Evolutionary conservation across 2,329 filamentous ascomycete genomes (phyloP).

Genomic region (Penicillium sp.): DNA sequence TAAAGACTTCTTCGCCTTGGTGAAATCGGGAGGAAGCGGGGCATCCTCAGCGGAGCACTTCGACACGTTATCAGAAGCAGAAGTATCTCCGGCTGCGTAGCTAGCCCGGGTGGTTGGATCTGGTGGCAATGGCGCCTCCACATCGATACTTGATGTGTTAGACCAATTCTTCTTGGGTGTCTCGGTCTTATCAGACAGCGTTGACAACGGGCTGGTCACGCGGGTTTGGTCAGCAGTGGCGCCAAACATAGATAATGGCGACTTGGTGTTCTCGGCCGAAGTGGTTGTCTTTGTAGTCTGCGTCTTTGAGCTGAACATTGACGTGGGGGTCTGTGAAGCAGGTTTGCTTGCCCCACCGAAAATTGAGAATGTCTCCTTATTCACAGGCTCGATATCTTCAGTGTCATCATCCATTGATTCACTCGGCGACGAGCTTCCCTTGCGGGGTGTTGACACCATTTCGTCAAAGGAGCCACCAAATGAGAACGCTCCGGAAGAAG

Average conservation of each 20-base stretch:
- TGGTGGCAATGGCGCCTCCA: conserved; percentile 47
- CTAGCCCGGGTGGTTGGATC: conserved; percentile 48
- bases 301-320: conserved; percentile 37
- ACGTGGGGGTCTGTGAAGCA: conserved; percentile 13
- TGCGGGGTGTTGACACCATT: conserved; percentile 38
- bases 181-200: conserved; percentile 36
- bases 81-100: conserved; percentile 51
- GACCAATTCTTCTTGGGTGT: conserved; percentile 37
- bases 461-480: conserved; percentile 43
- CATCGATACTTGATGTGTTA: conserved; percentile 26
- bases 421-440: conserved; percentile 31
- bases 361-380: conserved; percentile 28
- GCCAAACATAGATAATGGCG: conserved; percentile 35
- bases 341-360: conserved; percentile 30
- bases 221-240: conserved; percentile 25
- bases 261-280: conserved; percentile 30
- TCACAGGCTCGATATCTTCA: conserved; percentile 31
- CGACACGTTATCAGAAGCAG: conserved; percentile 43
- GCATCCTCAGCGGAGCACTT: conserved; percentile 44
- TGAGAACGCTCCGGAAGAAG: conserved; percentile 37
- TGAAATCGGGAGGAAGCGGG: conserved; percentile 35
- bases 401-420: conserved; percentile 43
- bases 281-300: conserved; percentile 24
- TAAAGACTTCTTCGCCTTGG: conserved; percentile 17
- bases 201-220: conserved; percentile 31